These are phyloP conservation scores for Backusella australiensis DNA, from an alignment of 192 early-diverging fungal species.

Conservation along the genomic window DNA sequence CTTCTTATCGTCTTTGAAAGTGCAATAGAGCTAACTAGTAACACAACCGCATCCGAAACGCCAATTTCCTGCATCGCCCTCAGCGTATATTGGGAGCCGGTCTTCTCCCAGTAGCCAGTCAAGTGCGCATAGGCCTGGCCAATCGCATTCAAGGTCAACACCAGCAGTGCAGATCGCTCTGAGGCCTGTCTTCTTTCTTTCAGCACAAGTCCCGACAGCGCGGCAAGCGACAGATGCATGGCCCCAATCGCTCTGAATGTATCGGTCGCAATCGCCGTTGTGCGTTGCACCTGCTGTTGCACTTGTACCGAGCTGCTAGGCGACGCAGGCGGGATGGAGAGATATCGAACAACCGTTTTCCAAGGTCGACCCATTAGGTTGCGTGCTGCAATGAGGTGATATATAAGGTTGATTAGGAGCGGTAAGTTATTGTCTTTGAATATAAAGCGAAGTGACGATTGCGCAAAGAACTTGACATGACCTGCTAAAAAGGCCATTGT, in stretches of 20 bases:
- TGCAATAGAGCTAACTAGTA: conserved; percentile 21
- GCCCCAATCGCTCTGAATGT: conserved; percentile 13
- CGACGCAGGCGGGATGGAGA: not conserved
- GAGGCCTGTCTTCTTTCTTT: conserved; percentile 24
- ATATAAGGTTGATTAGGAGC: conserved; percentile 25
- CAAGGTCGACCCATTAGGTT: conserved; percentile 7
- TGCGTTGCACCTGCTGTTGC: not conserved
- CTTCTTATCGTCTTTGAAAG: conserved; percentile 21
- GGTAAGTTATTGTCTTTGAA: conserved; percentile 37
- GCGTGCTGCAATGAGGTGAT: conserved; percentile 26
- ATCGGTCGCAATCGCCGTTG: conserved; percentile 7
- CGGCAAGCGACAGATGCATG: conserved; percentile 19
- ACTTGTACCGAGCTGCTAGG: not conserved
- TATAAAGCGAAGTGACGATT: conserved; percentile 14
- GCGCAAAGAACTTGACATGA: conserved; percentile 1
- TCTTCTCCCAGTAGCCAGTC: conserved; percentile 16
- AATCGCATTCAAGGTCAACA: conserved; percentile 18
- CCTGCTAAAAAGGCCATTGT: not conserved
- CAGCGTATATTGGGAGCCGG: conserved; percentile 16
- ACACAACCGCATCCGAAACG: conserved; percentile 3
- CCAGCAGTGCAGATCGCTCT: conserved; percentile 27
- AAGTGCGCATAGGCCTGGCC: conserved; percentile 22
- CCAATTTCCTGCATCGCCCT: conserved; percentile 28
- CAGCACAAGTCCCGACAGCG: conserved; percentile 9
- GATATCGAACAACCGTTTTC: conserved; percentile 15